These are phyloP conservation scores for Gossypium aridum DNA, from an alignment of 441 rosid species.

Conservation along the genomic window DNA sequence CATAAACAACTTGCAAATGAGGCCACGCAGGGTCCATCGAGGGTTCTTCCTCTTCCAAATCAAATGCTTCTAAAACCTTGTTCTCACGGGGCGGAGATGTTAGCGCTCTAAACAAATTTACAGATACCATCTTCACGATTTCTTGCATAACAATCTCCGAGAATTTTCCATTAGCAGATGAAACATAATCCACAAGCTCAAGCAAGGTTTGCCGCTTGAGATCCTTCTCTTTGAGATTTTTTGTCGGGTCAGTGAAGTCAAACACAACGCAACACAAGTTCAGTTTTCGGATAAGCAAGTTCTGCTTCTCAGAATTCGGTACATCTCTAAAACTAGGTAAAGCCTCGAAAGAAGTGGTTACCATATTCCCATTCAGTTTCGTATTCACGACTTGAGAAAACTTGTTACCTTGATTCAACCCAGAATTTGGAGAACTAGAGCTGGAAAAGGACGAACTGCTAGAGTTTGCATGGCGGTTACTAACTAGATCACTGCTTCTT, in stretches of 20 bases:
- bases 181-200: constrained; percentile 71
- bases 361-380: constrained; percentile 46
- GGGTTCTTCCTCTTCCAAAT: constrained; percentile 67
- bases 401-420: constrained; percentile 40
- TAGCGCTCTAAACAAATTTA: constrained; percentile 51
- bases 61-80: constrained; percentile 53
- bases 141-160: constrained; percentile 51
- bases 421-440: constrained; percentile 27
- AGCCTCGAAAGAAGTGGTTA: constrained; percentile 49
- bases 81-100: constrained; percentile 57
- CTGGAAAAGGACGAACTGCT: constrained; percentile 23
- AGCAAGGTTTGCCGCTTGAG: constrained; percentile 67
- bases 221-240: constrained; percentile 69
- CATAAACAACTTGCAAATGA: constrained; percentile 77
- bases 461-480: constrained; percentile 28
- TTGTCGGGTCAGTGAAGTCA: constrained; percentile 63
- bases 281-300: constrained; percentile 50
- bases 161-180: constrained; percentile 64
- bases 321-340: constrained; percentile 78
- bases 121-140: constrained; percentile 49
- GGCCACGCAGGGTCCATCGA: constrained; percentile 74
- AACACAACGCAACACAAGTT: constrained; percentile 50
- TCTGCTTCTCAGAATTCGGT: constrained; percentile 68
- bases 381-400: constrained; percentile 34
- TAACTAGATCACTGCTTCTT: constrained; percentile 35